Conservation (phyloP, 2,329 filamentous ascomycete species). For the Pseudofabraea citricarpa region DNA sequence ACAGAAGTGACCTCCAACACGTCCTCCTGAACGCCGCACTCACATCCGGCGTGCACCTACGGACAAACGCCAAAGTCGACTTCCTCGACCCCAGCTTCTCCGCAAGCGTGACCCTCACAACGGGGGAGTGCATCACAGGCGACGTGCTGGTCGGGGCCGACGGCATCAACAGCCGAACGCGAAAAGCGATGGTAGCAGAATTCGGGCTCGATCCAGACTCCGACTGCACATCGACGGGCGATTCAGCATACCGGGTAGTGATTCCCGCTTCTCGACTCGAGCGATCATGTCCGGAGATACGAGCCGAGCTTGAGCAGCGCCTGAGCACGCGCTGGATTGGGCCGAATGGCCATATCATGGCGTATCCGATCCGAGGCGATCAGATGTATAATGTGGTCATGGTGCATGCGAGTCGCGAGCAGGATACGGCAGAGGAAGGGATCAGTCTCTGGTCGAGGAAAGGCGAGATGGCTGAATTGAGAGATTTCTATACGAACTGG, state of each 20-base stretch:
- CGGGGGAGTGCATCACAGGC: slow-evolving; percentile 3
- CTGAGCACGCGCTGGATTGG: slow-evolving; percentile 58
- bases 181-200: slow-evolving; percentile 3
- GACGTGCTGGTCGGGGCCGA: slow-evolving; percentile 12
- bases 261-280: slow-evolving; percentile 33
- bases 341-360: slow-evolving; percentile 53
- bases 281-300: slow-evolving; percentile 26
- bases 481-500: slow-evolving; percentile 51
- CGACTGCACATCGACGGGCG: slow-evolving; percentile 20
- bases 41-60: slow-evolving; percentile 1
- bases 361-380: slow-evolving; percentile 53
- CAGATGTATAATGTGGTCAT: slow-evolving; percentile 60
- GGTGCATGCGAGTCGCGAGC: slow-evolving; percentile 58
- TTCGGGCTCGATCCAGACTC: slow-evolving; percentile 1
- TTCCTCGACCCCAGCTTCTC: background rate
- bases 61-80: slow-evolving; percentile 3
- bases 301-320: slow-evolving; percentile 27
- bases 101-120: slow-evolving; percentile 2
- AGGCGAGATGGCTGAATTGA: slow-evolving; percentile 57
- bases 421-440: slow-evolving; percentile 44
- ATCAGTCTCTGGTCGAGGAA: slow-evolving; percentile 25
- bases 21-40: slow-evolving; percentile 6
- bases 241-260: slow-evolving; percentile 58
- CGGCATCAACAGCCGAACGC: slow-evolving; percentile 8
- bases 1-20: slow-evolving; percentile 8